Percentiles rank a stretch among this genome's conserved stretches.
Conservation (phyloP, 1,284 basidiomycete species). For the Ceratobasidium papillatum region DNA sequence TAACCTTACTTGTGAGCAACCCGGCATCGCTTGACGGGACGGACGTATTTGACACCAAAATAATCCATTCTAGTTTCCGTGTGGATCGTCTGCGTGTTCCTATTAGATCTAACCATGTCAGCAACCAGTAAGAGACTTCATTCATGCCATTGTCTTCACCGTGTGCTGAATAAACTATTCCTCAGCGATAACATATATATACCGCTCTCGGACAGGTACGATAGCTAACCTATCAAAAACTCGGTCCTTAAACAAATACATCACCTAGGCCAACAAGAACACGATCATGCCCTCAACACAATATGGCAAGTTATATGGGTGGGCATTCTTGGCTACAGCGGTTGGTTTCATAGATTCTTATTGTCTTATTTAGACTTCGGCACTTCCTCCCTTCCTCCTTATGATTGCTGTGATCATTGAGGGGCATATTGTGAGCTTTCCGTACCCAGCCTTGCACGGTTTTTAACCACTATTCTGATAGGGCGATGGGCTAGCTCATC, state of each 20-base stretch:
- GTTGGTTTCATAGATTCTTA: too few species aligned
- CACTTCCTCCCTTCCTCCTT: slow-evolving; percentile 12
- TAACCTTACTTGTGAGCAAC: background rate
- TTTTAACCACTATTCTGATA: background rate
- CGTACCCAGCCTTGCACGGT: background rate
- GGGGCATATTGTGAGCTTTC: background rate
- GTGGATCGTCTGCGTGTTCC: slow-evolving; percentile 3
- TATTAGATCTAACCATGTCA: background rate
- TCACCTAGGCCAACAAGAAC: background rate
- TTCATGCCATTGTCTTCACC: background rate
- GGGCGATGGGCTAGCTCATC: background rate
- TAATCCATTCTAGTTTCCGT: background rate
- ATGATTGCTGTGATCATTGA: slow-evolving; percentile 15
- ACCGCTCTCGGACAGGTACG: background rate
- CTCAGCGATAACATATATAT: slow-evolving; percentile 9
- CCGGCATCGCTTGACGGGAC: background rate
- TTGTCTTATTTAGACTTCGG: background rate
- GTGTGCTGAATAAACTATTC: background rate
- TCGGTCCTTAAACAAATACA: background rate
- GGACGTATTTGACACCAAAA: background rate
- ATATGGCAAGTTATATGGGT: slow-evolving; percentile 27
- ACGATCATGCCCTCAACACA: slow-evolving; percentile 1
- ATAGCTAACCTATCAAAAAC: background rate
- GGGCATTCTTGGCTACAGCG: background rate
- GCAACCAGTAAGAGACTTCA: slow-evolving; percentile 13